These are phyloP conservation scores for Cordyceps javanica DNA, from an alignment of 2,329 filamentous ascomycete species.

Conservation along the genomic window DNA sequence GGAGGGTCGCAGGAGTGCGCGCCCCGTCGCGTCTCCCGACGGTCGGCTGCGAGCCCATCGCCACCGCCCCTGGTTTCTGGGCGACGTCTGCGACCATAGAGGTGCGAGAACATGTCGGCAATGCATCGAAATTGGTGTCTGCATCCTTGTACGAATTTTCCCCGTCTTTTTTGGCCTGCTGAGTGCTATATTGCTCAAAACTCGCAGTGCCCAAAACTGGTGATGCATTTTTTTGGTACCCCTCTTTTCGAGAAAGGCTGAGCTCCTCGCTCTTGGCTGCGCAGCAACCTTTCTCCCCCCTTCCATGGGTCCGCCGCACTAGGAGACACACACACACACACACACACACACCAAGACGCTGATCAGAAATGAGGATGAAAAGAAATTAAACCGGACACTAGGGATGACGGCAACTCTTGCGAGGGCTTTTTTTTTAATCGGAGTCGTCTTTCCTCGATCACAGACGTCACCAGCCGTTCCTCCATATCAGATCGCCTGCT, in stretches of 20 bases:
- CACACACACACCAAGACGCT: constrained; percentile 1
- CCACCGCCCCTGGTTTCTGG: constrained; percentile 16
- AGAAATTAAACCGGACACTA: constrained; percentile 3
- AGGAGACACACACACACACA: constrained; percentile 4
- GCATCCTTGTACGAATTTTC: constrained; percentile 17
- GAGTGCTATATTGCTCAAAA: constrained; percentile 17
- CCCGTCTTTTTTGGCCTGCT: constrained; percentile 17
- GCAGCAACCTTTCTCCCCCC: neutral
- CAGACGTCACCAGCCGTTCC: neutral
- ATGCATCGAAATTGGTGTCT: constrained; percentile 12
- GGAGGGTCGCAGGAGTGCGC: constrained; percentile 31
- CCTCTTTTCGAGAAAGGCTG: constrained; percentile 3
- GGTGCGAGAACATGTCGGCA: constrained; percentile 7
- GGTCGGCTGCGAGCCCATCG: constrained; percentile 35
- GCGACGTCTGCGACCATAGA: constrained; percentile 23
- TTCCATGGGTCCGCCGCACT: constrained; percentile 2
- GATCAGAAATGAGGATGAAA: constrained; percentile 11
- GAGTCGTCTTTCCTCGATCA: neutral
- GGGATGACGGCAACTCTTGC: neutral
- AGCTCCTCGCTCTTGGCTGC: neutral
- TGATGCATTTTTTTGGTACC: constrained; percentile 6
- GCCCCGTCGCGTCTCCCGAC: constrained; percentile 38
- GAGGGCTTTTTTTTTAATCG: neutral
- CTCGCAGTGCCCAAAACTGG: constrained; percentile 2
- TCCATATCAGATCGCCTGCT: constrained; percentile 3